Evolutionary conservation across 106 monocot species (phyloP), one percentile per base, ranked within the genome.

Genomic region (Allium cepa): DNA sequence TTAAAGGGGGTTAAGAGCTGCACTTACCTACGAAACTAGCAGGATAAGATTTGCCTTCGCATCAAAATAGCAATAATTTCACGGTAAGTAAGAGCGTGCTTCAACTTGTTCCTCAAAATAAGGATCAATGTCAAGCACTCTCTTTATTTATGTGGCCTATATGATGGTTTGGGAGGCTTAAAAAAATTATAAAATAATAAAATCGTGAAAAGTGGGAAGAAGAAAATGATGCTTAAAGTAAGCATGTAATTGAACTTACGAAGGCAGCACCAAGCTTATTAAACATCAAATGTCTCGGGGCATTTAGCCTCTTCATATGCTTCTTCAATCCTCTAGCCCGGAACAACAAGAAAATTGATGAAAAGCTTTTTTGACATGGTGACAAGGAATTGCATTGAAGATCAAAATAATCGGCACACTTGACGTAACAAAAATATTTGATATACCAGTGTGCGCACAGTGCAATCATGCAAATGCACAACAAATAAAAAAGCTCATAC

Each of bases 281-380:
- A 28, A 93, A 73, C 88, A 86, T 93, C 93, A 88, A 93, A 52
- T 93, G 93, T 56, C 71, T 88, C 0, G 93, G 93, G 67, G 93
- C 93, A 93, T 93, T 93, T 66, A 93, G 88, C 78, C 93, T 71
- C 74, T 93, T 93, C 79, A 93, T 49, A 77, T 93, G 93, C 72
- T 93, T 93, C 83, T 88, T 93, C 61, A 88, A 77, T n/a, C 93
- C 93, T 64, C 88, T 83, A 15, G 93, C 88, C 93, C 88, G 64
- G 14, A 64, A 49, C 16, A 36, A 36, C 36, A 36, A 22, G 3
- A 36, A 36, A 36, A 36, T 36, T 36, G 36, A 2, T 36, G 36
- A 36, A 5, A 36, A 36, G 1, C 5, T 36, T 36, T 36, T 36
- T 5, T 36, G 1, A 36, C 36, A 36, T 5, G 5, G 3, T 5